Percentiles rank a stretch among this genome's conserved stretches.
phyloP scores from a whole-genome alignment of 257 asterid species.

The Solanum sitiens region DNA sequence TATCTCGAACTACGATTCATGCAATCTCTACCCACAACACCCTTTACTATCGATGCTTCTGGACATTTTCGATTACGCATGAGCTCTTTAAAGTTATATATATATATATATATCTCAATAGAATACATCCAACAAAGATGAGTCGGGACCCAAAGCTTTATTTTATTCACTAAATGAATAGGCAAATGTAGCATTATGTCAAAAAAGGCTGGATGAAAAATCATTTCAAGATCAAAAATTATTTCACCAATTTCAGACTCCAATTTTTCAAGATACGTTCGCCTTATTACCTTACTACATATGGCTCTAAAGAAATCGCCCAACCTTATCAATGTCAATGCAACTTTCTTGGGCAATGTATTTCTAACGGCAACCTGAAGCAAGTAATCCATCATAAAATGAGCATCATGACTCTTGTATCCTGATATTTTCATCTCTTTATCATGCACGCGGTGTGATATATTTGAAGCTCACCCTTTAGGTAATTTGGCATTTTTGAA shows the following conservation, averaged over 20 bases:
- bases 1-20: no score
- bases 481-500: background rate
- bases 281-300: background rate
- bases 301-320: background rate
- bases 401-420: background rate
- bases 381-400: no score
- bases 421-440: background rate
- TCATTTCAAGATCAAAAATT: background rate
- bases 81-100: no score
- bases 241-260: background rate
- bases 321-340: background rate
- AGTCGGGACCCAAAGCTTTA: background rate
- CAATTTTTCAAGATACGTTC: background rate
- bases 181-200: background rate
- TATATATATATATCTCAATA: no score
- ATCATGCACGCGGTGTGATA: no score
- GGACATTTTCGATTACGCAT: no score
- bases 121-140: background rate
- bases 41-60: no score
- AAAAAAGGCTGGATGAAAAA: background rate
- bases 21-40: no score
- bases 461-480: no score
- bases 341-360: background rate
- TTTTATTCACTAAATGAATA: background rate
- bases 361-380: background rate